Base-by-base conservation (phyloP, 2,329 filamentous ascomycete genomes). In the Cladosporium sp. region DNA sequence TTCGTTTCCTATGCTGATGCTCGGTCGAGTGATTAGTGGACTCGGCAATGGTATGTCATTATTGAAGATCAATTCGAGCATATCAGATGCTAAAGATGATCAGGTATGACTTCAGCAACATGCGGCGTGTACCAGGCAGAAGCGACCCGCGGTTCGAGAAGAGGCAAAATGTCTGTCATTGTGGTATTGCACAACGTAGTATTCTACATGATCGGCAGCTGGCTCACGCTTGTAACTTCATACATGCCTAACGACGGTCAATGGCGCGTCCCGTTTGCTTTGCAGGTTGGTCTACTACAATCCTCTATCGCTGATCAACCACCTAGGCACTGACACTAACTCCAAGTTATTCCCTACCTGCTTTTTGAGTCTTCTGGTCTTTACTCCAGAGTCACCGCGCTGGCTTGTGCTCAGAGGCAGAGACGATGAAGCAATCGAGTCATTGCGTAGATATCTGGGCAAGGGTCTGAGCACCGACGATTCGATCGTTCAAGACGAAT, bases 361-460 rank as follows among this genome's bases (percentile, higher is more conserved):
- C 12, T 65, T 72, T 0, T 69, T 75, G 5, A 33, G 67, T 5
- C 71, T 69, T 1, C 74, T 75, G 10, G 76, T 78, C 64, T 74
- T 79, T 40, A 66, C 76, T 3, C 74, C 70, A 12, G 78, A 80
- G 65, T 76, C 73, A 6, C 77, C 78, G 0, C 69, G 76, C 37
- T 80, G 76, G 77, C 68, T 77, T 11, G 69, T 78, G 35, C 70
- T 77, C 18, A 69, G 70, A 14, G 74, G 70, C 11, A 72, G 75
- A 2, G 66, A 72, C 26, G 67, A 76, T 10, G 72, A 78, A 23
- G 77, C 72, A 12, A 67, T 65, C 46, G 63, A 50, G 49, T 14
- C 75, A 72, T 28, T 83, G 58, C 76, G 81, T 80, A 82, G 68
- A 81, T 82, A 72, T 76, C 78, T 69, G 79, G 82, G 72, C 80